Conservation (phyloP, 805 yeast species). For the Nakazawaea molendinolei region DNA sequence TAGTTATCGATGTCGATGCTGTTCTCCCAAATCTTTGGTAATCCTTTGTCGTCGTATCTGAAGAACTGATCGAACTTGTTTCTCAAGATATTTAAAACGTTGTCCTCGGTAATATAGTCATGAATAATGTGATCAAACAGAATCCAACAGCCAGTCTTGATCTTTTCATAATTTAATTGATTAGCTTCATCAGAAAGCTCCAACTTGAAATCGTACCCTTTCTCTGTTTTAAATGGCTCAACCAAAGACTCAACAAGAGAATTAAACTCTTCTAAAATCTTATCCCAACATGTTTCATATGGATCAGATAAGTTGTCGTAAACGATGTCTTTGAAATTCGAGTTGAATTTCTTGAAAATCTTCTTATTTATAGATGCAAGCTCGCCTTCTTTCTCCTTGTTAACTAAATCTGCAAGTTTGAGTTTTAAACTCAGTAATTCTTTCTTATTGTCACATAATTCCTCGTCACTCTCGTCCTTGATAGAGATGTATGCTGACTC, state of each 20-base stretch:
- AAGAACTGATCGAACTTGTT: conserved; percentile 79
- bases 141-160: conserved; percentile 59
- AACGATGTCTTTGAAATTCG: conserved; percentile 44
- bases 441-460: conserved; percentile 22
- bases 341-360: conserved; percentile 38
- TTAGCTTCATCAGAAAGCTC: conserved; percentile 47
- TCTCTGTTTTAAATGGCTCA: conserved; percentile 21
- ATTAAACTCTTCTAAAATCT: conserved; percentile 38
- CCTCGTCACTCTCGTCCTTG: conserved; percentile 19
- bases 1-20: conserved; percentile 64
- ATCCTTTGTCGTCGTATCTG: conserved; percentile 73
- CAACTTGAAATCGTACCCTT: conserved; percentile 52
- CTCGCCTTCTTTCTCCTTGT: conserved; percentile 31
- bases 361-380: conserved; percentile 34
- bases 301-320: conserved; percentile 45
- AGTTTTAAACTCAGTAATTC: conserved; percentile 28
- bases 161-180: conserved; percentile 28
- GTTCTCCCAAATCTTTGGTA: conserved; percentile 78
- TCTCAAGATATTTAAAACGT: conserved; percentile 56
- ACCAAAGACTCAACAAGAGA: conserved; percentile 24
- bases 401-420: conserved; percentile 23
- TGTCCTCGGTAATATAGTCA: conserved; percentile 61
- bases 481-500: conserved; percentile 28
- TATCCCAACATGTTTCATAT: conserved; percentile 53
- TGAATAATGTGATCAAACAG: conserved; percentile 50